Percentiles rank a stretch among this genome's conserved stretches.
phyloP scores from a whole-genome alignment of 2,329 filamentous ascomycete species.

The Alternaria postmessia region DNA sequence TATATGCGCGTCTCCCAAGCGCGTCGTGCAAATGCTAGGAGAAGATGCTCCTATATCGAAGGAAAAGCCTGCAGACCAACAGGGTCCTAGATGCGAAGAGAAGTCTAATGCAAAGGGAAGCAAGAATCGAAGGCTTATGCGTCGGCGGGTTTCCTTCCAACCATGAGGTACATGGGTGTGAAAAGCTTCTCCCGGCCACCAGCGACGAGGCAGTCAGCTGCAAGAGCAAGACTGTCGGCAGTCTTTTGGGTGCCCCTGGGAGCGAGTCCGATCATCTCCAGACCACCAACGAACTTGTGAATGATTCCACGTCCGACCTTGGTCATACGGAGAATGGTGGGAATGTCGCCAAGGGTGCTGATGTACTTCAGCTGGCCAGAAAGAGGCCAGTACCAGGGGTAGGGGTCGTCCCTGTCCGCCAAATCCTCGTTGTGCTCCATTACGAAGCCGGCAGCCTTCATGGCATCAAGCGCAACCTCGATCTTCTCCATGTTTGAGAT shows the following conservation, averaged over 20 bases:
- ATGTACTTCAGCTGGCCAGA: conserved; percentile 86
- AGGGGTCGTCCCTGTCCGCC: conserved; percentile 74
- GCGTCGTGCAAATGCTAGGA: conserved; percentile 26
- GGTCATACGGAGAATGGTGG: conserved; percentile 89
- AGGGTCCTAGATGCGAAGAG: conserved; percentile 18
- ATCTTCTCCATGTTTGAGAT: conserved; percentile 97
- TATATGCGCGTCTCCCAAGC: conserved; percentile 31
- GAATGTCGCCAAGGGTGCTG: conserved; percentile 78
- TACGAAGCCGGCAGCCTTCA: conserved; percentile 87
- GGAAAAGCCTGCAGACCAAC: conserved; percentile 28
- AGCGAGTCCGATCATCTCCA: conserved; percentile 79
- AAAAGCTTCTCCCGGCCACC: conserved; percentile 91
- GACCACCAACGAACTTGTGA: conserved; percentile 76
- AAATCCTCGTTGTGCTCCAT: conserved; percentile 86
- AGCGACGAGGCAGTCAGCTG: conserved; percentile 84
- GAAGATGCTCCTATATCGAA: conserved; percentile 21
- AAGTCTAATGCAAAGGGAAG: conserved; percentile 29
- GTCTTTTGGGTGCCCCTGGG: conserved; percentile 91
- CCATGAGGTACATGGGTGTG: conserved; percentile 98
- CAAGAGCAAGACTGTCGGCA: conserved; percentile 84
- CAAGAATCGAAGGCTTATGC: conserved; percentile 32
- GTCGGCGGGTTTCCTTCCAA: conserved; percentile 79
- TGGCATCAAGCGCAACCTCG: conserved; percentile 79
- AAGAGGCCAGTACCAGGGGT: conserved; percentile 95
- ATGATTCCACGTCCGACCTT: conserved; percentile 77